phyloP scores from a whole-genome alignment of 495 filamentous ascomycete species.

The Annulohypoxylon stygium region DNA sequence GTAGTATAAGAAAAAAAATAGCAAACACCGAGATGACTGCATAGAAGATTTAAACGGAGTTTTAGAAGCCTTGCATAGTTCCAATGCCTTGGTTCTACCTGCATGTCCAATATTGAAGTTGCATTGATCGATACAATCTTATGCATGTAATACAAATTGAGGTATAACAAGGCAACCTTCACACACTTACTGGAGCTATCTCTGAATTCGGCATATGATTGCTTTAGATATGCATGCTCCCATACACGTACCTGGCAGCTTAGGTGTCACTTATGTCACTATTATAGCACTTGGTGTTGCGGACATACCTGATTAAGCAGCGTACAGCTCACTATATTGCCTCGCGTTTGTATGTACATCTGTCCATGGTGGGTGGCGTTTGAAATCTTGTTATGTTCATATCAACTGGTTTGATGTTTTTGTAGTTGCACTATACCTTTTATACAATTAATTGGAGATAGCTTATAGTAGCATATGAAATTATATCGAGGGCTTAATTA shows the following conservation, averaged over 20 bases:
- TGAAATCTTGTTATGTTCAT: not conserved
- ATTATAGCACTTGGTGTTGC: not conserved
- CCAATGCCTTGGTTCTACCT: conserved; percentile 37
- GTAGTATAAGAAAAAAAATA: conserved; percentile 14
- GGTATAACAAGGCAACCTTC: conserved; percentile 17
- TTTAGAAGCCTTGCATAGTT: conserved; percentile 32
- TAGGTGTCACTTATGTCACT: not conserved
- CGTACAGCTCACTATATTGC: not conserved
- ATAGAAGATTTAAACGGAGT: conserved; percentile 21
- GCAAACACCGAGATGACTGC: conserved; percentile 44
- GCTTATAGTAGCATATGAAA: not conserved
- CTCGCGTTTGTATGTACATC: too few relatives aligned
- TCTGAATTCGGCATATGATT: conserved; percentile 10
- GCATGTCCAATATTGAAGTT: conserved; percentile 42
- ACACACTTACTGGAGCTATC: not conserved
- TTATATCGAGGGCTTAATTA: conserved; percentile 4
- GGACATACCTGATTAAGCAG: not conserved
- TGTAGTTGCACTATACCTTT: not conserved
- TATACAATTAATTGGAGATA: not conserved
- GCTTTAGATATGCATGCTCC: conserved; percentile 7
- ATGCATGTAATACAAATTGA: conserved; percentile 34
- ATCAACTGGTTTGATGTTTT: not conserved
- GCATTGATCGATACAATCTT: conserved; percentile 35
- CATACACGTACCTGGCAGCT: conserved; percentile 5
- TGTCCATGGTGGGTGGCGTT: not conserved